phyloP scores from a whole-genome alignment of 2,329 filamentous ascomycete species.

The Coniosporium tulheliwenetii region DNA sequence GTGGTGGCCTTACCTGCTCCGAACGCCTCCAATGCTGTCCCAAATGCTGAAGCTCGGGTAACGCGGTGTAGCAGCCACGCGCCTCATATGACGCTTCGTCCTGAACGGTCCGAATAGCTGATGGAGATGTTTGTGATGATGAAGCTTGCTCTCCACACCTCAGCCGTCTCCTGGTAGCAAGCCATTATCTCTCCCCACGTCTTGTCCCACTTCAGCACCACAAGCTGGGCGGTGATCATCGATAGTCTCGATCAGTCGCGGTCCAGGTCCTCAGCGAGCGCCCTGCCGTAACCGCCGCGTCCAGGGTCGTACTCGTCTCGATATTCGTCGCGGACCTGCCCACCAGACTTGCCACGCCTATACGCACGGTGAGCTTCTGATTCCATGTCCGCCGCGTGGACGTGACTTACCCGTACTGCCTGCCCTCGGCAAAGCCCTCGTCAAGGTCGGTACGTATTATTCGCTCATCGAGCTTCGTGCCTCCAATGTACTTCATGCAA shows the following conservation, averaged over 20 bases:
- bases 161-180: no score
- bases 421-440: slow-evolving; percentile 86
- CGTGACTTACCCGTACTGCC: slow-evolving; percentile 62
- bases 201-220: slow-evolving; percentile 1
- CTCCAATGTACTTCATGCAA: slow-evolving; percentile 96
- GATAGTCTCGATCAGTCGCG: slow-evolving; percentile 6
- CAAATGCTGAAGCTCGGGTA: no score
- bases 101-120: no score
- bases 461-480: slow-evolving; percentile 93
- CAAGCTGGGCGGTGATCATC: no score
- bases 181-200: background rate
- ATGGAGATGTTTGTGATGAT: no score
- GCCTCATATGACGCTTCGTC: no score
- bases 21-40: no score
- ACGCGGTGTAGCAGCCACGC: no score
- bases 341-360: slow-evolving; percentile 77
- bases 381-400: background rate
- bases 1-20: no score
- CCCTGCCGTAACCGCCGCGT: slow-evolving; percentile 73
- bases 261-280: slow-evolving; percentile 45
- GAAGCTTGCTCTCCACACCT: no score
- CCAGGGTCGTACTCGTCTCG: slow-evolving; percentile 94
- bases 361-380: background rate
- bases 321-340: slow-evolving; percentile 95
- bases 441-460: slow-evolving; percentile 92